Evolutionary conservation across 2,329 filamentous ascomycete genomes (phyloP).

Genomic region (Aspergillus sp.): DNA sequence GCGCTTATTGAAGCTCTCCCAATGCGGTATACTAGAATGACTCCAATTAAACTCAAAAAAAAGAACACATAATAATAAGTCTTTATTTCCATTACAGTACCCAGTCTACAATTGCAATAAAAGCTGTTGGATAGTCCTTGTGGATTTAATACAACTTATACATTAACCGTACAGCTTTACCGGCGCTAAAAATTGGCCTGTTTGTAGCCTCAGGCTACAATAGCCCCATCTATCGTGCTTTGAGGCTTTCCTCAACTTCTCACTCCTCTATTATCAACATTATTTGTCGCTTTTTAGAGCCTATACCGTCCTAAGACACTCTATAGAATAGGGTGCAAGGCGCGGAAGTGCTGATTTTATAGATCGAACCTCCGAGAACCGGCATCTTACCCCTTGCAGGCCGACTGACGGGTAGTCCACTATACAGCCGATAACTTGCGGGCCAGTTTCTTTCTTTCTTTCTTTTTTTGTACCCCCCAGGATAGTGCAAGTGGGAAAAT

Average conservation of each 20-base stretch:
- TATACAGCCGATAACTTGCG: background rate
- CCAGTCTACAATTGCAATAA: background rate
- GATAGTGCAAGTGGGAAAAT: background rate
- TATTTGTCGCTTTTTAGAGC: background rate
- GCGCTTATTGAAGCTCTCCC: background rate
- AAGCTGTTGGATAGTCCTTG: background rate
- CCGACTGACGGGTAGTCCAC: background rate
- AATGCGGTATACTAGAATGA: background rate
- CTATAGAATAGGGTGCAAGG: background rate
- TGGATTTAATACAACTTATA: background rate
- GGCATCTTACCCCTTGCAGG: background rate
- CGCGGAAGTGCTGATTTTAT: background rate
- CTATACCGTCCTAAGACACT: background rate
- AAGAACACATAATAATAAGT: too few species aligned
- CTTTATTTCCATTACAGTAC: too few species aligned
- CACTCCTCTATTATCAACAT: background rate
- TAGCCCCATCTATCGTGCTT: background rate
- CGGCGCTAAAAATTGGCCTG: background rate
- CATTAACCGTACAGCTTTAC: background rate
- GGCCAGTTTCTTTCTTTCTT: background rate
- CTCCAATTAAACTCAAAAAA: background rate
- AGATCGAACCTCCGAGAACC: background rate
- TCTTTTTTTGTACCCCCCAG: background rate
- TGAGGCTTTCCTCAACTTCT: background rate
- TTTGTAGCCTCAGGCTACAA: conserved; percentile 1